These are phyloP conservation scores for Stropharia rugosoannulata DNA, from an alignment of 768 basidiomycete genomes.

Conservation along the genomic window DNA sequence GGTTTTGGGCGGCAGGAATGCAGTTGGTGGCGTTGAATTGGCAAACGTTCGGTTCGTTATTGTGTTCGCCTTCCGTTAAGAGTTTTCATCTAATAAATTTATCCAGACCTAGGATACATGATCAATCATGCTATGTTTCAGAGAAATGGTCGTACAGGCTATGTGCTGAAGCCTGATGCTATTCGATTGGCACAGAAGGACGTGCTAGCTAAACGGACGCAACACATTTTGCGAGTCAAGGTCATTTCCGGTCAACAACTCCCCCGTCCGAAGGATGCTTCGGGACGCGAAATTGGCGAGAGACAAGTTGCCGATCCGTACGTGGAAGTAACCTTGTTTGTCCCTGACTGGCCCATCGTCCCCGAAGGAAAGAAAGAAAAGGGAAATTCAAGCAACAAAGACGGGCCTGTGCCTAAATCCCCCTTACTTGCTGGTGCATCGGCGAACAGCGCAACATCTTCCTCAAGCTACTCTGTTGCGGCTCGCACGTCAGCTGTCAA, in stretches of 20 bases:
- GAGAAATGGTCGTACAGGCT: conserved; percentile 84
- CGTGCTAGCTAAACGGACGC: conserved; percentile 48
- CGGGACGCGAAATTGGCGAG: conserved; percentile 58
- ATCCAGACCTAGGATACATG: conserved; percentile 79
- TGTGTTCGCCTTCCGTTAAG: neutral
- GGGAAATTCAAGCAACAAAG: neutral
- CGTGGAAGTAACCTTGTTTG: conserved; percentile 77
- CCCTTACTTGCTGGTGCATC: conserved; percentile 9
- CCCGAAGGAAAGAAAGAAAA: conserved; percentile 12
- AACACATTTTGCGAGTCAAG: conserved; percentile 63
- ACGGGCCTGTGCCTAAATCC: neutral
- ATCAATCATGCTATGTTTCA: conserved; percentile 98
- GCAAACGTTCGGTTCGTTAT: conserved; percentile 85
- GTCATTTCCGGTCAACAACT: conserved; percentile 91
- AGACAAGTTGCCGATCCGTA: conserved; percentile 65
- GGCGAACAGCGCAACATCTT: conserved; percentile 21
- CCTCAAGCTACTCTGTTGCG: conserved; percentile 45
- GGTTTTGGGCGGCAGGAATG: conserved; percentile 85
- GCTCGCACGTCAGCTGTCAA: conserved; percentile 63
- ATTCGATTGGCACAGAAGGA: conserved; percentile 68
- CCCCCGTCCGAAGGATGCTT: conserved; percentile 65
- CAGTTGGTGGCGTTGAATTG: conserved; percentile 96
- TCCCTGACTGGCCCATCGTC: conserved; percentile 65
- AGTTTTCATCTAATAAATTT: neutral
- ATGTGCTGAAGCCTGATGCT: conserved; percentile 84